Percentiles rank a stretch among this genome's conserved stretches.
Conservation (phyloP, 805 yeast genomes). For the Wickerhamomyces hampshirensis region DNA sequence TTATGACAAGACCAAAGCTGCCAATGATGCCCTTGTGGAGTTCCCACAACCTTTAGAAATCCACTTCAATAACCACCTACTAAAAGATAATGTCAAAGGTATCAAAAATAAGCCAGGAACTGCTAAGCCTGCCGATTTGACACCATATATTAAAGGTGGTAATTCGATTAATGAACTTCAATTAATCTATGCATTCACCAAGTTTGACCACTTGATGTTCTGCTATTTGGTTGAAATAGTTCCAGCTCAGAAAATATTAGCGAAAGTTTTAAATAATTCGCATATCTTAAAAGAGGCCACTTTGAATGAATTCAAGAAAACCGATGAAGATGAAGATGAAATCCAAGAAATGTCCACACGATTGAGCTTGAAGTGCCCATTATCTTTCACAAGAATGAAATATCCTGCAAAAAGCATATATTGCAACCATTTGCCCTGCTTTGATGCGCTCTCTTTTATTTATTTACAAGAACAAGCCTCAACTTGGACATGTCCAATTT, state of each 20-base stretch:
- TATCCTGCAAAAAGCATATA: slow-evolving; percentile 64
- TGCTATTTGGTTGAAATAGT: slow-evolving; percentile 53
- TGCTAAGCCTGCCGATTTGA: slow-evolving; percentile 76
- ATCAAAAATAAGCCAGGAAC: slow-evolving; percentile 74
- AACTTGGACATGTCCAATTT: slow-evolving; percentile 86
- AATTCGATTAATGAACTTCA: slow-evolving; percentile 39
- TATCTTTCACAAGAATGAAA: slow-evolving; percentile 64
- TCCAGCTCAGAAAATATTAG: slow-evolving; percentile 37
- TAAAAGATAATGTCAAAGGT: slow-evolving; percentile 63
- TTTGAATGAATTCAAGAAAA: slow-evolving; percentile 37
- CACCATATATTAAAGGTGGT: slow-evolving; percentile 41
- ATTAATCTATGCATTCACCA: slow-evolving; percentile 55
- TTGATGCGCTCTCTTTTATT: slow-evolving; percentile 73
- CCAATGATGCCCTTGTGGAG: slow-evolving; percentile 37
- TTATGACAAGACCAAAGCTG: slow-evolving; percentile 21
- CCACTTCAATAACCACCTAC: slow-evolving; percentile 45
- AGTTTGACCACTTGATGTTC: slow-evolving; percentile 44
- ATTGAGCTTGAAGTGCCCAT: slow-evolving; percentile 72
- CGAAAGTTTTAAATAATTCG: slow-evolving; percentile 38
- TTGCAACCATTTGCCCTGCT: slow-evolving; percentile 84
- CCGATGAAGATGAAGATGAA: slow-evolving; percentile 63
- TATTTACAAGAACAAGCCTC: slow-evolving; percentile 76
- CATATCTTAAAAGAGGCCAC: slow-evolving; percentile 52
- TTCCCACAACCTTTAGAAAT: slow-evolving; percentile 75
- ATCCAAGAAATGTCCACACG: slow-evolving; percentile 61